Percentiles rank a stretch among this genome's conserved stretches.
These are phyloP conservation scores for Trypanosoma conorhini DNA, from an alignment of 208 protist genomes.

Conservation along the genomic window DNA sequence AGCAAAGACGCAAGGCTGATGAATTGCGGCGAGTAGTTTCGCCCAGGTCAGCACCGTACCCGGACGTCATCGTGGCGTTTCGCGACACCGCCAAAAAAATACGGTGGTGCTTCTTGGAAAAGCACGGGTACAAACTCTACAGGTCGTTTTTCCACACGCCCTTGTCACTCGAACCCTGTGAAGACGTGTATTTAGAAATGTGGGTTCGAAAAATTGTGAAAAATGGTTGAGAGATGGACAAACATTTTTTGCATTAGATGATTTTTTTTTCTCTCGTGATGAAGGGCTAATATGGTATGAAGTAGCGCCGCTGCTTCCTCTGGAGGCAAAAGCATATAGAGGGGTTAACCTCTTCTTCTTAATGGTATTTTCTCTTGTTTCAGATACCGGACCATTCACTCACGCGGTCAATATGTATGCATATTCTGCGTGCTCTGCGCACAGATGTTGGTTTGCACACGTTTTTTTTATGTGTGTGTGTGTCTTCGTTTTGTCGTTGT, in stretches of 20 bases:
- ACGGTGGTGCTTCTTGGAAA: constrained; percentile 38
- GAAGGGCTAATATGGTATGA: too few relatives aligned
- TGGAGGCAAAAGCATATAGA: too few relatives aligned
- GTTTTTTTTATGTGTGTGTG: constrained; percentile 1
- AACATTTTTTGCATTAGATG: too few relatives aligned
- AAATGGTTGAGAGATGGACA: neutral
- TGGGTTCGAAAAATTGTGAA: constrained; percentile 32
- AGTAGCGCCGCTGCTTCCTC: too few relatives aligned
- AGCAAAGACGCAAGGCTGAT: constrained; percentile 7
- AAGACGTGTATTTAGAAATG: constrained; percentile 62
- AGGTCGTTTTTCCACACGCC: constrained; percentile 44
- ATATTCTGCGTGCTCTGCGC: neutral
- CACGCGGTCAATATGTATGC: neutral
- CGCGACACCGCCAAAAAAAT: constrained; percentile 33
- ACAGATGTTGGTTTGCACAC: neutral
- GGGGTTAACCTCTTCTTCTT: too few relatives aligned
- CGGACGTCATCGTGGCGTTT: constrained; percentile 67
- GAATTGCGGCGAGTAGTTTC: constrained; percentile 18
- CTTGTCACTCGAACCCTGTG: constrained; percentile 37
- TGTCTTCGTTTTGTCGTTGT: neutral
- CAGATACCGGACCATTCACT: neutral
- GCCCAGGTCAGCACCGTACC: constrained; percentile 26
- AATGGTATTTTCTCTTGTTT: too few relatives aligned
- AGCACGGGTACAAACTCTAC: constrained; percentile 39
- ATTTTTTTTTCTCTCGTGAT: too few relatives aligned